Conservation (phyloP, 495 filamentous ascomycete species). For the Neurospora tetraspora region DNA sequence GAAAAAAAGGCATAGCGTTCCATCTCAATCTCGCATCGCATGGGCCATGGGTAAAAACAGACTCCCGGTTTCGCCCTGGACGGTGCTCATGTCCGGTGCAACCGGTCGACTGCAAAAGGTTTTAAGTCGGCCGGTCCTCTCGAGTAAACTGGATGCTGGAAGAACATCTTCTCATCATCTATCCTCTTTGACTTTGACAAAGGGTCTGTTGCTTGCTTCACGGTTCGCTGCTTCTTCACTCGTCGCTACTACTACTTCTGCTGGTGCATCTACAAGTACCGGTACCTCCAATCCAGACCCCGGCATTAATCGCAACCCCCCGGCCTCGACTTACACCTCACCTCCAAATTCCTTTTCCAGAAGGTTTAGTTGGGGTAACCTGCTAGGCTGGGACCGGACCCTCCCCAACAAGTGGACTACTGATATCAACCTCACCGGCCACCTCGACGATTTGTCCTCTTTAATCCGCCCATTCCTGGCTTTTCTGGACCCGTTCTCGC, state of each 20-base stretch:
- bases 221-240: neutral
- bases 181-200: neutral
- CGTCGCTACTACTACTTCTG: neutral
- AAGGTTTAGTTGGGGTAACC: neutral
- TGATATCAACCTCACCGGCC: neutral
- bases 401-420: neutral
- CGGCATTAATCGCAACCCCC: neutral
- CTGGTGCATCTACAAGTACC: neutral
- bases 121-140: neutral
- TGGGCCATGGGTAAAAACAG: neutral
- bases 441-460: neutral
- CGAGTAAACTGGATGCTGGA: neutral
- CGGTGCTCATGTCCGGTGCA: neutral
- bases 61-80: neutral
- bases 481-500: slow-evolving; percentile 10
- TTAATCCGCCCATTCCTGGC: slow-evolving; percentile 13
- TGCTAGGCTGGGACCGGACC: neutral
- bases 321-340: neutral
- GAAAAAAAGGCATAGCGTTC: neutral
- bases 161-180: neutral
- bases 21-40: neutral
- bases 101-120: neutral
- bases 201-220: neutral
- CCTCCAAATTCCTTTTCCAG: neutral
- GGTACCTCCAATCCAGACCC: neutral